Base-by-base conservation (phyloP, 2,329 filamentous ascomycete species). In the Rhinocladiella mackenziei region DNA sequence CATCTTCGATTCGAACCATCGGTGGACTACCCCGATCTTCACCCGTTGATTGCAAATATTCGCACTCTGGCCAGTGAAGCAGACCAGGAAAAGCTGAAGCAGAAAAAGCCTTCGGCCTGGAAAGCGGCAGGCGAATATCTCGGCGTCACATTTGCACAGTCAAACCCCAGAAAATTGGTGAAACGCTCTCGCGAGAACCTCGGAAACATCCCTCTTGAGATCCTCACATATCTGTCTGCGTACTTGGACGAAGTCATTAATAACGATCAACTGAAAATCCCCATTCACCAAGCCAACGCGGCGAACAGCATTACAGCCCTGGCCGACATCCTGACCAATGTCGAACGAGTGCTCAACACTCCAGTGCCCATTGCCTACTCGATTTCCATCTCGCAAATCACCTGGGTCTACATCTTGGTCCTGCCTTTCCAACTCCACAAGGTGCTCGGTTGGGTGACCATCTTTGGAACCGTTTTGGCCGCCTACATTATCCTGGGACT, bases 401-500 rank as follows among this genome's bases (percentile, higher is more conserved):
- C 87, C 22, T 89, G 85, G 80, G 77, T 89, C 39, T 94, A 92
- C 66, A 81, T 92, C 40, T 68, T 88, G 56, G 74, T 87, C 22
- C 75, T 94, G 1, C 87, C 87, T 4, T 92, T 92, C 73, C 87
- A 94, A 67, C 78, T 94, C 5, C 77, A 78, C 60, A 60, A 63
- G 0, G 62, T 66, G 2, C 76, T 94, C 1, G 56, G 65, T 5
- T 92, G 83, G 82, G 74, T 89, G 53, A 83, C 86, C 9, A 89
- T 92, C 53, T 86, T 86, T 0, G 86, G 81, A 23, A 83, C 81
- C 32, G 69, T 89, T 11, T 65, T 72, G 10, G 83, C 82, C 2
- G 81, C 84, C 2, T 91, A 91, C 65, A 91, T 92, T 55, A 91
- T 92, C 61, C 77, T 92, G 48, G 85, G 84, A 17, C 78, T 92